Evolutionary conservation across 1,284 basidiomycete genomes (phyloP).

Genomic region (Mycosarcoma mackinlayi): DNA sequence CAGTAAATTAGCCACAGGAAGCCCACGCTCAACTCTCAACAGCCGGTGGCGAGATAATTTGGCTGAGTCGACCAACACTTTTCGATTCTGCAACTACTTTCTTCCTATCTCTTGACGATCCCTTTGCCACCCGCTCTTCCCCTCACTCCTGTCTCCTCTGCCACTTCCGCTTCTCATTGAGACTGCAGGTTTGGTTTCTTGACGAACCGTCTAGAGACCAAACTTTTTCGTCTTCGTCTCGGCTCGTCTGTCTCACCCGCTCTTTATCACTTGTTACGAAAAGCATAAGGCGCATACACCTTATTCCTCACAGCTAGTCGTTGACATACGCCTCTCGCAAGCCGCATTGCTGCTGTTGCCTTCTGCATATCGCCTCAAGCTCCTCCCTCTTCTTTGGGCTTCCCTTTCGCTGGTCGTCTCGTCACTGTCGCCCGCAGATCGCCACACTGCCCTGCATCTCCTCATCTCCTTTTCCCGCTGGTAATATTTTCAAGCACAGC

Average conservation of each 20-base stretch:
- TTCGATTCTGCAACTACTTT: background rate
- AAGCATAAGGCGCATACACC: constrained; percentile 11
- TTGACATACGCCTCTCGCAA: background rate
- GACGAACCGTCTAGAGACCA: too few species aligned
- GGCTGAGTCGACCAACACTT: constrained; percentile 20
- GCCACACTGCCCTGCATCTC: background rate
- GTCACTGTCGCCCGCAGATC: too few species aligned
- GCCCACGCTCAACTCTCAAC: too few species aligned
- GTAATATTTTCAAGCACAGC: too few species aligned
- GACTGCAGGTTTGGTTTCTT: too few species aligned
- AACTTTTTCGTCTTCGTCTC: background rate
- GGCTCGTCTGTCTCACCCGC: constrained; percentile 4
- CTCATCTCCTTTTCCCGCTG: background rate
- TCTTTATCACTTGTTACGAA: background rate
- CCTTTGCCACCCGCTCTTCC: background rate
- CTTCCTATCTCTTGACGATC: background rate
- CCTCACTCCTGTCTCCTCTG: background rate
- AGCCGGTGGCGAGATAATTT: constrained; percentile 22
- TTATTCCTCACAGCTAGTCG: constrained; percentile 6
- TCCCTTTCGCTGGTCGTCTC: too few species aligned
- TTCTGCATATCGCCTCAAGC: background rate
- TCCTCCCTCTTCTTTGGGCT: background rate
- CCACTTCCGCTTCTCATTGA: background rate
- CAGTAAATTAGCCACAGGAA: constrained; percentile 5
- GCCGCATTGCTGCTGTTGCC: background rate